A percentile compares a stretch with the other conserved stretches of the same genome.
phyloP scores from a whole-genome alignment of 2,329 filamentous ascomycete species.

The Penicillium crustosum region DNA sequence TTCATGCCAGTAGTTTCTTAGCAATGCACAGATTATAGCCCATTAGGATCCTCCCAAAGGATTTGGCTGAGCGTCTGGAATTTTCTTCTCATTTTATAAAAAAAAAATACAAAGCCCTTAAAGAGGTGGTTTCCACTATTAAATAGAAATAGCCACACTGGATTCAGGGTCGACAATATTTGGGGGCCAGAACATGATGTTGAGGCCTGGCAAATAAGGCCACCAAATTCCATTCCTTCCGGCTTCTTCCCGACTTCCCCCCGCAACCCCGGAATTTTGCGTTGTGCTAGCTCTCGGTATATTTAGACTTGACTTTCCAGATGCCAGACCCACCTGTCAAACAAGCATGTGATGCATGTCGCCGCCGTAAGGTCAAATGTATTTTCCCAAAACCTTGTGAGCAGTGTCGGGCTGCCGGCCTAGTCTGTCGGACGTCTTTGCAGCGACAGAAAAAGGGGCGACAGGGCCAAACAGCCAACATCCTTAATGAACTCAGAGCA shows the following conservation, averaged over 20 bases:
- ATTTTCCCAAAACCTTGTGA: constrained; percentile 19
- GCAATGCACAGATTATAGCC: background rate
- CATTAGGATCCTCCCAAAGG: background rate
- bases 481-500: constrained; percentile 21
- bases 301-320: background rate
- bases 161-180: background rate
- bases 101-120: no score
- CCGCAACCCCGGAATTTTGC: constrained; percentile 9
- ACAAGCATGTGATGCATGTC: constrained; percentile 28
- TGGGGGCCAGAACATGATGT: no score
- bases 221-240: background rate
- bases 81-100: background rate
- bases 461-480: constrained; percentile 23
- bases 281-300: background rate
- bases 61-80: background rate
- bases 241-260: constrained; percentile 11
- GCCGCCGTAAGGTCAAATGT: constrained; percentile 28
- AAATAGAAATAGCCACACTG: background rate
- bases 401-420: constrained; percentile 18
- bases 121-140: background rate
- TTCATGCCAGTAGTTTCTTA: background rate
- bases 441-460: constrained; percentile 23
- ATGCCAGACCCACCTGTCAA: constrained; percentile 6
- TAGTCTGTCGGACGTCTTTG: constrained; percentile 19
- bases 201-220: background rate